Evolutionary conservation across 192 early-diverging fungal species (phyloP).

Genomic region (Lobosporangium transversale): DNA sequence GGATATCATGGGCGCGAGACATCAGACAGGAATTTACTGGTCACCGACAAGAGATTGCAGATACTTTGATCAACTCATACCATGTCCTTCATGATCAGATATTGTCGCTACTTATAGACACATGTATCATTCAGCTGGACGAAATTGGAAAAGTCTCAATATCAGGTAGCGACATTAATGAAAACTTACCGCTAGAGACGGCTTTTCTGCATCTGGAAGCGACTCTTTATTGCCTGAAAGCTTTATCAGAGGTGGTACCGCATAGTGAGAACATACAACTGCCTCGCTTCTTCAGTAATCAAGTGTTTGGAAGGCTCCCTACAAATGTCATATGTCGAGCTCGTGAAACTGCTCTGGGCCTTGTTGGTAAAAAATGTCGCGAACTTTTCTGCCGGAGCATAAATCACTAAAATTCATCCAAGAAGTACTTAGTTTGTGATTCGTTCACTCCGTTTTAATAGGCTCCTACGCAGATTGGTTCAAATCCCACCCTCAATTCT

Average conservation of each 20-base stretch:
- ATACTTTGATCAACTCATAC: slow-evolving; percentile 76
- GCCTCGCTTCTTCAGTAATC: slow-evolving; percentile 66
- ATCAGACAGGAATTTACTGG: slow-evolving; percentile 65
- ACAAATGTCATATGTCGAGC: slow-evolving; percentile 50
- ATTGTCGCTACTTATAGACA: slow-evolving; percentile 57
- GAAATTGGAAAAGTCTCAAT: slow-evolving; percentile 28
- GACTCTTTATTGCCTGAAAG: slow-evolving; percentile 70
- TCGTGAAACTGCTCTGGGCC: slow-evolving; percentile 55
- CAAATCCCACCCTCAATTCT: slow-evolving; percentile 66
- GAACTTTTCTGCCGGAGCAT: neutral
- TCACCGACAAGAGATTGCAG: slow-evolving; percentile 78
- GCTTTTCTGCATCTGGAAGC: slow-evolving; percentile 60
- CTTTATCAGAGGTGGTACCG: slow-evolving; percentile 73
- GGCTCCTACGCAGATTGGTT: slow-evolving; percentile 79
- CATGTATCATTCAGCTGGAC: slow-evolving; percentile 29
- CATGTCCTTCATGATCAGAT: slow-evolving; percentile 70
- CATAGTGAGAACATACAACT: slow-evolving; percentile 61
- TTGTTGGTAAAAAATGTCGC: slow-evolving; percentile 62
- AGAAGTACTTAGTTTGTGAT: slow-evolving; percentile 10
- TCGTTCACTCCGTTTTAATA: slow-evolving; percentile 41
- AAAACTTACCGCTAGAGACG: slow-evolving; percentile 22
- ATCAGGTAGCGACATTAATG: slow-evolving; percentile 18
- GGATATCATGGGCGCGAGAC: slow-evolving; percentile 65
- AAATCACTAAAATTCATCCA: too few relatives aligned
- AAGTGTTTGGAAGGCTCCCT: slow-evolving; percentile 62